A percentile compares a stretch with the other conserved stretches of the same genome.
Evolutionary conservation across 331 rosid species (phyloP).

Genomic region (Prunus yedoensis): DNA sequence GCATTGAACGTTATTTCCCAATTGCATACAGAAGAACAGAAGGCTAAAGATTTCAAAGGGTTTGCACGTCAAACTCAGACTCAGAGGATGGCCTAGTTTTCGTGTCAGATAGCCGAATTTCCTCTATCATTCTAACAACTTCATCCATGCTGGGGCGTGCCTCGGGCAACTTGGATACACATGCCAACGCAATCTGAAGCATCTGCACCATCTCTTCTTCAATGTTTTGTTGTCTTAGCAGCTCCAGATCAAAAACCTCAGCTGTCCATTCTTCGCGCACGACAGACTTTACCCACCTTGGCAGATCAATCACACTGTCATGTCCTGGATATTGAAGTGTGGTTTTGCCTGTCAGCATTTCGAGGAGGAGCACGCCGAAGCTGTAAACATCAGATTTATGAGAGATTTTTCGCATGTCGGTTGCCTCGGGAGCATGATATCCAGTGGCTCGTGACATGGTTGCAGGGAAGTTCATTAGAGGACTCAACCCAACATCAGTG

Average conservation of each 20-base stretch:
- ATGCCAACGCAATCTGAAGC: slow-evolving; percentile 76
- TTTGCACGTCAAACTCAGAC: slow-evolving; percentile 53
- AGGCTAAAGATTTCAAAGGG: slow-evolving; percentile 30
- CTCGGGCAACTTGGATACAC: slow-evolving; percentile 61
- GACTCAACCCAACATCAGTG: slow-evolving; percentile 68
- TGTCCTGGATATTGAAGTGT: slow-evolving; percentile 64
- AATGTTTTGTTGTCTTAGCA: slow-evolving; percentile 50
- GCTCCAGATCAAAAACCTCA: slow-evolving; percentile 79
- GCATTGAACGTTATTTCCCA: slow-evolving; percentile 15
- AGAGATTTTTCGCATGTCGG: slow-evolving; percentile 59
- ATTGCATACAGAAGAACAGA: background rate
- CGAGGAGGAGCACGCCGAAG: slow-evolving; percentile 89
- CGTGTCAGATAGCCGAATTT: slow-evolving; percentile 46
- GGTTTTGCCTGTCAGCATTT: slow-evolving; percentile 78
- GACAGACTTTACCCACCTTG: slow-evolving; percentile 81
- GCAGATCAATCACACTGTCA: slow-evolving; percentile 65
- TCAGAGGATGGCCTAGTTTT: slow-evolving; percentile 55
- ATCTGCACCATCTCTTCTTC: slow-evolving; percentile 87
- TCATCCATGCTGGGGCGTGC: slow-evolving; percentile 60
- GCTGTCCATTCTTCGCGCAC: slow-evolving; percentile 93
- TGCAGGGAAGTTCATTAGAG: slow-evolving; percentile 59
- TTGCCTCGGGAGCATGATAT: slow-evolving; percentile 80
- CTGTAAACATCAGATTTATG: slow-evolving; percentile 88
- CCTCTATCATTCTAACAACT: slow-evolving; percentile 61
- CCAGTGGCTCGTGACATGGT: slow-evolving; percentile 61